A percentile compares a stretch with the other conserved stretches of the same genome.
Evolutionary conservation across 176 grass and related monocot genomes (phyloP).

Genomic region (Oryza glaberrima): DNA sequence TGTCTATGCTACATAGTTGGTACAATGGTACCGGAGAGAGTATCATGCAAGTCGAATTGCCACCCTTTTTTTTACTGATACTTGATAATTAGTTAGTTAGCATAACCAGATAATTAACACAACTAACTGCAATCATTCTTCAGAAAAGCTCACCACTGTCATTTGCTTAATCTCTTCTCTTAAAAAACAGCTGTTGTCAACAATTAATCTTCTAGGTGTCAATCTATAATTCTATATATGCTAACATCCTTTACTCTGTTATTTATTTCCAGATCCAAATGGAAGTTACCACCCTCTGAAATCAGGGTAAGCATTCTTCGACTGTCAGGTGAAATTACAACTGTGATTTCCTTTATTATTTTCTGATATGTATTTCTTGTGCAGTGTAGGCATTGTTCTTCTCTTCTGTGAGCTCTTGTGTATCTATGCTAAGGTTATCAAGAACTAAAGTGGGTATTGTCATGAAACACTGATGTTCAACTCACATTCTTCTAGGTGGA

Average conservation of each 20-base stretch:
- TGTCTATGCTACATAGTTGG: too few species aligned
- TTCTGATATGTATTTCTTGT: slow-evolving; percentile 31
- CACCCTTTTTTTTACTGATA: too few species aligned
- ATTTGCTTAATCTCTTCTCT: too few species aligned
- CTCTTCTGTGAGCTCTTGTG: slow-evolving; percentile 33
- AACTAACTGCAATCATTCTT: not conserved
- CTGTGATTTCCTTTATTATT: not conserved
- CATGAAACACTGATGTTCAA: not conserved
- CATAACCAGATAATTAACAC: not conserved
- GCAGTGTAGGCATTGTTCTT: slow-evolving; percentile 48
- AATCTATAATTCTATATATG: not conserved
- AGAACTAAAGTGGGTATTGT: not conserved
- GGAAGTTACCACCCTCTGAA: slow-evolving; percentile 53
- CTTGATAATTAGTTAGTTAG: too few species aligned
- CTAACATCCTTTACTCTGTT: not conserved
- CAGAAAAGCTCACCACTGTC: too few species aligned
- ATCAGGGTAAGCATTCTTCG: slow-evolving; percentile 47
- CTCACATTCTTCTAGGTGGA: slow-evolving; percentile 20
- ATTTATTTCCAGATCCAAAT: slow-evolving; percentile 55
- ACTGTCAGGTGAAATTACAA: not conserved
- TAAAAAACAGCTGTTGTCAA: not conserved
- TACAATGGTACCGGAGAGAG: not conserved
- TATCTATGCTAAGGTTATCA: slow-evolving; percentile 19
- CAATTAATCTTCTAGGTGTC: not conserved
- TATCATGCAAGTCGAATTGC: not conserved